These are phyloP conservation scores for Cafeteria roenbergensis DNA, from an alignment of 108 stramenopile species.

Conservation along the genomic window DNA sequence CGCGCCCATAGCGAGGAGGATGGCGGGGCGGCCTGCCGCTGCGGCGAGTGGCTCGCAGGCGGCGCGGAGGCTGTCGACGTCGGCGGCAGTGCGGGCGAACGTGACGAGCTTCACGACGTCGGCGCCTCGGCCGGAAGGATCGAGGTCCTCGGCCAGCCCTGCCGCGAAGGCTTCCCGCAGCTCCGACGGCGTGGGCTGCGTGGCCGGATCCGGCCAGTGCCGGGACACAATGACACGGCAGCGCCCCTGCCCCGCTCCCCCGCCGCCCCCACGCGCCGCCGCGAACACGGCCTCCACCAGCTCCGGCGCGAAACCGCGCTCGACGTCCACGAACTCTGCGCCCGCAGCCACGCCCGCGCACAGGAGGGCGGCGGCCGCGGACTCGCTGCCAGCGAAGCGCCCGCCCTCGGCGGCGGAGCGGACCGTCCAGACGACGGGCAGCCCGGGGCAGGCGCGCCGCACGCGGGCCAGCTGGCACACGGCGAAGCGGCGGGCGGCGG, in stretches of 20 bases:
- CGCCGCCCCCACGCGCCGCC: neutral
- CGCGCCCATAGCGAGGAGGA: neutral
- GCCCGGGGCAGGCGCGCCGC: no score
- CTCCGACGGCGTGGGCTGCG: neutral
- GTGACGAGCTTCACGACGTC: neutral
- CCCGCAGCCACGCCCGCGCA: neutral
- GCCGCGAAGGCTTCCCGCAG: neutral
- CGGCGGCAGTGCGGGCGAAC: neutral
- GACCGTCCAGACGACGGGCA: neutral
- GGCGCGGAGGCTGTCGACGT: neutral
- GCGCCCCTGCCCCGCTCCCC: neutral
- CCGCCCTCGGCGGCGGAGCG: constrained; percentile 2
- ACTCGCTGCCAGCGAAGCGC: neutral
- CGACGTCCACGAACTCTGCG: neutral
- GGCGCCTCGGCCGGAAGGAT: neutral
- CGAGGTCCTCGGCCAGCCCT: neutral
- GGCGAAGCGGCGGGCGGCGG: no score
- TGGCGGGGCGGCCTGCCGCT: neutral
- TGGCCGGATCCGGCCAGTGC: neutral
- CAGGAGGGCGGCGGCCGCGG: neutral
- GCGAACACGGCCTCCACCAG: neutral
- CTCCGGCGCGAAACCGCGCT: neutral
- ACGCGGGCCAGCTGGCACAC: no score
- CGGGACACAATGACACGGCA: neutral
- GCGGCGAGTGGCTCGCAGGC: neutral